Percentiles rank a stretch among this genome's conserved stretches.
Conservation (phyloP, 2,329 filamentous ascomycete genomes). For the Didymella glomerata region DNA sequence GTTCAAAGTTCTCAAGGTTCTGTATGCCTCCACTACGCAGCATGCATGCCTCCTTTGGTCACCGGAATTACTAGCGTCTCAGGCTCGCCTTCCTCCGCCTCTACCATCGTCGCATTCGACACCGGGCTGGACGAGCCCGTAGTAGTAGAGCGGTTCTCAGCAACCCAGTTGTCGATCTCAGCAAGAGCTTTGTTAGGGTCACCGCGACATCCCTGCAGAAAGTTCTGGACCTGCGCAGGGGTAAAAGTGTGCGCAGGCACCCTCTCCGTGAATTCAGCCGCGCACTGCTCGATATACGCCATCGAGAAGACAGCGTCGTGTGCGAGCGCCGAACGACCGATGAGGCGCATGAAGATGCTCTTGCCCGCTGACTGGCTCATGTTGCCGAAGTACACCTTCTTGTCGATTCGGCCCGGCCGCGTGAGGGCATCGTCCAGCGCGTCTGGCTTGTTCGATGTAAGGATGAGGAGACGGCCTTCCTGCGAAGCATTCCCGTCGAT, state of each 20-base stretch:
- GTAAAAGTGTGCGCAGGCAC: constrained; percentile 42
- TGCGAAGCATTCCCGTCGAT: constrained; percentile 83
- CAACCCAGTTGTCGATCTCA: constrained; percentile 35
- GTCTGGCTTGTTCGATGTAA: constrained; percentile 82
- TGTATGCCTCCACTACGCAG: not conserved
- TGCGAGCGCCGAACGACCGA: constrained; percentile 37
- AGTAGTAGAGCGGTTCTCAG: constrained; percentile 17
- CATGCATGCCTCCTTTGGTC: not conserved
- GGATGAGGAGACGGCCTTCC: constrained; percentile 79
- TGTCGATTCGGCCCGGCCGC: constrained; percentile 75
- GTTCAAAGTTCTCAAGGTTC: not conserved
- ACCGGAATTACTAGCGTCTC: not conserved
- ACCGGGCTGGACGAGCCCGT: constrained; percentile 11
- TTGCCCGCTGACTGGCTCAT: constrained; percentile 32
- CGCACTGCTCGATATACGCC: constrained; percentile 35
- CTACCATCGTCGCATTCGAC: constrained; percentile 21
- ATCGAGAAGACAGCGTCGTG: constrained; percentile 29
- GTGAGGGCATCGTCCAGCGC: constrained; percentile 76
- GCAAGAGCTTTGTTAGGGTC: constrained; percentile 33
- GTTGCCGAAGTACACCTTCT: constrained; percentile 75
- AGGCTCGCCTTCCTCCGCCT: constrained; percentile 13
- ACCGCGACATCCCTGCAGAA: constrained; percentile 40
- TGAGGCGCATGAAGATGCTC: constrained; percentile 44
- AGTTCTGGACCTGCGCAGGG: constrained; percentile 46
- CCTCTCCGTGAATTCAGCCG: constrained; percentile 36